These are phyloP conservation scores for Lodderomyces pseudojiufengensis DNA, from an alignment of 1,139 yeast genomes.

Conservation along the genomic window DNA sequence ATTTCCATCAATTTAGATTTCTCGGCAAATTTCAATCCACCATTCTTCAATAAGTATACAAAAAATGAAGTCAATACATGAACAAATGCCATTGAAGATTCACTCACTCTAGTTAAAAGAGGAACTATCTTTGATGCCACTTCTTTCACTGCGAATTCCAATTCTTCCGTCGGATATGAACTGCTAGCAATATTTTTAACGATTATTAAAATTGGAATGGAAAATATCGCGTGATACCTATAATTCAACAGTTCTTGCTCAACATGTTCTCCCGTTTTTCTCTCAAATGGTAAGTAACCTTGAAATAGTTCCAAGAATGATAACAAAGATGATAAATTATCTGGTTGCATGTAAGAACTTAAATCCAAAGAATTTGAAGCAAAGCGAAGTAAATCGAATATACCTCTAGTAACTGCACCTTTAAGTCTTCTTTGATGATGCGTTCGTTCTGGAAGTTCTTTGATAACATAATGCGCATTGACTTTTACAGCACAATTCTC, in stretches of 20 bases:
- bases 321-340: constrained; percentile 36
- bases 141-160: background rate
- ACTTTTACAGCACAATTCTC: constrained; percentile 28
- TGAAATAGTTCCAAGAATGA: constrained; percentile 51
- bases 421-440: constrained; percentile 20
- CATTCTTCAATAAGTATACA: constrained; percentile 36
- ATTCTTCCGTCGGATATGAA: constrained; percentile 12
- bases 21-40: constrained; percentile 22
- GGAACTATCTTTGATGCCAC: background rate
- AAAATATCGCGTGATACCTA: constrained; percentile 45
- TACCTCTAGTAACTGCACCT: constrained; percentile 30
- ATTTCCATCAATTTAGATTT: constrained; percentile 30
- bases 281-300: constrained; percentile 50
- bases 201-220: constrained; percentile 45
- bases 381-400: constrained; percentile 44
- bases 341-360: constrained; percentile 22
- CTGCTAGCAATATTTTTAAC: constrained; percentile 42
- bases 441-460: constrained; percentile 15
- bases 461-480: constrained; percentile 27
- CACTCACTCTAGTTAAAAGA: constrained; percentile 35
- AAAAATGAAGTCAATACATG: constrained; percentile 58
- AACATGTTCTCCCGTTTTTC: constrained; percentile 70
- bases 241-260: constrained; percentile 51
- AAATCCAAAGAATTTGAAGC: constrained; percentile 31
- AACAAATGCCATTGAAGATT: constrained; percentile 49